Conservation (phyloP, 495 filamentous ascomycete genomes). For the Penicillium egyptiacum region DNA sequence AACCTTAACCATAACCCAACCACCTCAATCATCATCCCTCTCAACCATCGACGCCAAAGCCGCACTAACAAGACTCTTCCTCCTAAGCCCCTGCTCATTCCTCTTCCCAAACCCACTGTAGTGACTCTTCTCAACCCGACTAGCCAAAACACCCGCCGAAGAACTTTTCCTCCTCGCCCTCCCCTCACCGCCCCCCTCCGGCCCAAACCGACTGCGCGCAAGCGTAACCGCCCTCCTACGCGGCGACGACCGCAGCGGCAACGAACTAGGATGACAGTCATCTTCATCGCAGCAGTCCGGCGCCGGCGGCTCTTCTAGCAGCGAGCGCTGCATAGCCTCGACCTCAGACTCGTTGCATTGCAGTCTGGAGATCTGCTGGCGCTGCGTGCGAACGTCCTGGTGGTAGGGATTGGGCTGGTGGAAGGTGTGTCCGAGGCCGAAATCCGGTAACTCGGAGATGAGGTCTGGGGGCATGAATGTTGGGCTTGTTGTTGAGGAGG, state of each 20-base stretch:
- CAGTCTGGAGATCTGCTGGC: slow-evolving; percentile 46
- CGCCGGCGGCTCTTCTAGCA: slow-evolving; percentile 26
- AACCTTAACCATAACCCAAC: background rate
- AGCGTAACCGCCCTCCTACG: slow-evolving; percentile 29
- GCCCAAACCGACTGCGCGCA: slow-evolving; percentile 33
- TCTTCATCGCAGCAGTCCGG: slow-evolving; percentile 23
- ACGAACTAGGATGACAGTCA: slow-evolving; percentile 46
- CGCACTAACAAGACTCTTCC: slow-evolving; percentile 49
- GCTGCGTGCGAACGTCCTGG: slow-evolving; percentile 35
- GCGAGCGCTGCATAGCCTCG: slow-evolving; percentile 38
- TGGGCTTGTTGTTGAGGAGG: slow-evolving; percentile 37
- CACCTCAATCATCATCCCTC: slow-evolving; percentile 12
- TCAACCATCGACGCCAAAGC: slow-evolving; percentile 45
- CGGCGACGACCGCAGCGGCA: slow-evolving; percentile 40
- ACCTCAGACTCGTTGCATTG: slow-evolving; percentile 41
- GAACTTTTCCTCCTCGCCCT: slow-evolving; percentile 36
- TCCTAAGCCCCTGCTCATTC: slow-evolving; percentile 41
- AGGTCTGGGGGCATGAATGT: slow-evolving; percentile 36
- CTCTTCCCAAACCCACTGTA: slow-evolving; percentile 39
- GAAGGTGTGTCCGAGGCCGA: slow-evolving; percentile 10
- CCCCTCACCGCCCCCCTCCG: slow-evolving; percentile 13
- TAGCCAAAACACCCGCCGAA: slow-evolving; percentile 23
- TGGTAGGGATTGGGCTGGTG: slow-evolving; percentile 15
- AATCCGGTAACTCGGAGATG: slow-evolving; percentile 3
- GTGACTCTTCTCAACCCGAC: slow-evolving; percentile 45